phyloP scores from a whole-genome alignment of 2,329 filamentous ascomycete genomes.

The Microascus cirrosus region DNA sequence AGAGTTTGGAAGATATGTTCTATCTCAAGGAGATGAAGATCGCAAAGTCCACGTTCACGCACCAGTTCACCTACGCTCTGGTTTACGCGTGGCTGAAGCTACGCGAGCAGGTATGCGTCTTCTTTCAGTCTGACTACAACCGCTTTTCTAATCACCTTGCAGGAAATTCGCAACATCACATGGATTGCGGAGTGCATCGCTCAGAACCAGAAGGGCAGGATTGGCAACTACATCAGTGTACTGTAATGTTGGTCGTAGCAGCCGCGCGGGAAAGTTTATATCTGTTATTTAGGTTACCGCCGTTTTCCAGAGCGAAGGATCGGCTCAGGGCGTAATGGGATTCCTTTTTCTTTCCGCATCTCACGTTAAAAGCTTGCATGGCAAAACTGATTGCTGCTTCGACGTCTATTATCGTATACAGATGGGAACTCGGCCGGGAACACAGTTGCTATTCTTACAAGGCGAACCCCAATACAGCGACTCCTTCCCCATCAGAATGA shows the following conservation, averaged over 20 bases:
- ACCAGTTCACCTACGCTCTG: slow-evolving; percentile 89
- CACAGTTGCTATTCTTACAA: slow-evolving; percentile 5
- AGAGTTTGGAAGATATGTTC: slow-evolving; percentile 93
- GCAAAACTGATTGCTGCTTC: neutral
- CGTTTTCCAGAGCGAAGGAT: neutral
- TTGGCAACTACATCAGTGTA: slow-evolving; percentile 97
- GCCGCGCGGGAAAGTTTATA: neutral
- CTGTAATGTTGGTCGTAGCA: slow-evolving; percentile 46
- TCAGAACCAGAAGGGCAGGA: slow-evolving; percentile 98
- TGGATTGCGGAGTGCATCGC: slow-evolving; percentile 99
- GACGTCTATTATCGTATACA: slow-evolving; percentile 5
- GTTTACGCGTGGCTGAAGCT: slow-evolving; percentile 98
- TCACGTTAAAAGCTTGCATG: neutral
- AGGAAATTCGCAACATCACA: slow-evolving; percentile 97
- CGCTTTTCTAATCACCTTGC: slow-evolving; percentile 16
- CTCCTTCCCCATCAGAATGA: slow-evolving; percentile 42
- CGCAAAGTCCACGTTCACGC: slow-evolving; percentile 86
- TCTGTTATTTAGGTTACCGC: neutral
- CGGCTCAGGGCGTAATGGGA: slow-evolving; percentile 1
- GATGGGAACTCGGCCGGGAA: neutral
- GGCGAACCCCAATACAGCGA: neutral
- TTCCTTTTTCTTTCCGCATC: neutral
- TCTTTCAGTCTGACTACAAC: neutral
- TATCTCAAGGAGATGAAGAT: slow-evolving; percentile 99
- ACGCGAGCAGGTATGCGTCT: slow-evolving; percentile 72